Evolutionary conservation across 495 filamentous ascomycete species (phyloP).

Genomic region (Ramalina peruviana): DNA sequence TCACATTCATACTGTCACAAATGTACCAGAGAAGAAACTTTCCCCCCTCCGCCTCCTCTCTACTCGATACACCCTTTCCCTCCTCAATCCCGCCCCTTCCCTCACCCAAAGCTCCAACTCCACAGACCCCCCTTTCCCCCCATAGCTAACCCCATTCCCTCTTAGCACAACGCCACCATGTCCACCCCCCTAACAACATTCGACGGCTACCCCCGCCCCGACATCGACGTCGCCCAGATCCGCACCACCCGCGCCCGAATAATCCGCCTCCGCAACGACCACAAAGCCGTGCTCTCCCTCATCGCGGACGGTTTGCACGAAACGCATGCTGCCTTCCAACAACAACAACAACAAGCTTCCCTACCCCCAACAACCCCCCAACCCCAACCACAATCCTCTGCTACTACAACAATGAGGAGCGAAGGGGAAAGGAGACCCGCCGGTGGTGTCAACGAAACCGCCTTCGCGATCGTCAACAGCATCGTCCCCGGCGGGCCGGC

Average conservation of each 20-base stretch:
- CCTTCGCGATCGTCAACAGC: conserved; percentile 85
- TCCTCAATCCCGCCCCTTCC: too few relatives aligned
- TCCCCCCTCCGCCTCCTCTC: too few relatives aligned
- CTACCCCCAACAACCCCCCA: conserved; percentile 12
- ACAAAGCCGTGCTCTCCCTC: conserved; percentile 69
- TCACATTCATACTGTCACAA: too few relatives aligned
- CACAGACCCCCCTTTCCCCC: too few relatives aligned
- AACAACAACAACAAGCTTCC: not conserved
- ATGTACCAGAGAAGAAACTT: too few relatives aligned
- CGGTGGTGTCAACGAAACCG: conserved; percentile 38
- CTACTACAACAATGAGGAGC: not conserved
- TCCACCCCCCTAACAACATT: conserved; percentile 73
- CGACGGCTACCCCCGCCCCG: conserved; percentile 85
- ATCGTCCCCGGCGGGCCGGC: conserved; percentile 72
- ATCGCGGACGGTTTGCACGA: conserved; percentile 76
- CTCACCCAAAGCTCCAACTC: too few relatives aligned
- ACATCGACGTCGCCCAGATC: conserved; percentile 93
- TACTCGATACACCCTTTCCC: too few relatives aligned
- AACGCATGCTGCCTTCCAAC: conserved; percentile 34
- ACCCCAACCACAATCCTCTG: conserved; percentile 15
- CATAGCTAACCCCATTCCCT: not conserved
- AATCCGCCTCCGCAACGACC: conserved; percentile 81
- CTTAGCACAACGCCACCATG: conserved; percentile 86
- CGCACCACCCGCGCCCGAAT: conserved; percentile 83
- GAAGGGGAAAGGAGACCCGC: conserved; percentile 5